Percentiles rank a stretch among this genome's conserved stretches.
phyloP scores from a whole-genome alignment of 2,329 filamentous ascomycete species.

The Lasiodiplodia gonubiensis region DNA sequence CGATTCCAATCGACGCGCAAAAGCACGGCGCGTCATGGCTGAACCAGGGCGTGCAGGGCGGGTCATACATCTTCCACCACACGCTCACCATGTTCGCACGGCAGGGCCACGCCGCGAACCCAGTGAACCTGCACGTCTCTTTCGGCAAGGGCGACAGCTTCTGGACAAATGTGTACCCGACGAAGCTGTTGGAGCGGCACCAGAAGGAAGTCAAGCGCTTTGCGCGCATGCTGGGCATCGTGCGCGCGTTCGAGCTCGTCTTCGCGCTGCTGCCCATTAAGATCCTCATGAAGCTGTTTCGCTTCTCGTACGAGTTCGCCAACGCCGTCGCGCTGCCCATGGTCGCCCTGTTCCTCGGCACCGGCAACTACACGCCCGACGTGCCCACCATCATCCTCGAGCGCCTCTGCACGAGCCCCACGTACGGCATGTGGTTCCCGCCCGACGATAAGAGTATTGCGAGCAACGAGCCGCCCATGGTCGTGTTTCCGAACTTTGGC shows the following conservation, averaged over 20 bases:
- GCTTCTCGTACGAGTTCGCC: constrained; percentile 72
- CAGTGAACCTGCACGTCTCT: constrained; percentile 65
- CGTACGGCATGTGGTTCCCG: constrained; percentile 65
- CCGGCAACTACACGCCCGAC: constrained; percentile 75
- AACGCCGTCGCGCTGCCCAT: constrained; percentile 74
- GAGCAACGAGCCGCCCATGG: constrained; percentile 61
- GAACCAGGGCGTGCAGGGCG: constrained; percentile 69
- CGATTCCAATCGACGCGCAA: constrained; percentile 61
- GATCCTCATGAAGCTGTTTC: constrained; percentile 68
- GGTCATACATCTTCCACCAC: constrained; percentile 70
- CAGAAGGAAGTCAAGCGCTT: constrained; percentile 63
- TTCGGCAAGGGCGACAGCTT: constrained; percentile 69
- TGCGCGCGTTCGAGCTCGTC: constrained; percentile 65
- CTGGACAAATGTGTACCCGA: constrained; percentile 71
- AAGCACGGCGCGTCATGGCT: constrained; percentile 65
- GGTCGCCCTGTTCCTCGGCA: constrained; percentile 75
- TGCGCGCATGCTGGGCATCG: constrained; percentile 59
- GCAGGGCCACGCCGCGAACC: constrained; percentile 62
- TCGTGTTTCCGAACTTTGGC: constrained; percentile 67
- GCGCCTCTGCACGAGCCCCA: constrained; percentile 57
- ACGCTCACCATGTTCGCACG: constrained; percentile 69
- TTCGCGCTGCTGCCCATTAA: constrained; percentile 67
- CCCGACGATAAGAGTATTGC: constrained; percentile 54
- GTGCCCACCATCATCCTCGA: constrained; percentile 71
- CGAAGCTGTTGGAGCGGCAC: constrained; percentile 61